A percentile compares a stretch with the other conserved stretches of the same genome.
Evolutionary conservation across 441 rosid genomes (phyloP).

Genomic region (Capsella rubella): DNA sequence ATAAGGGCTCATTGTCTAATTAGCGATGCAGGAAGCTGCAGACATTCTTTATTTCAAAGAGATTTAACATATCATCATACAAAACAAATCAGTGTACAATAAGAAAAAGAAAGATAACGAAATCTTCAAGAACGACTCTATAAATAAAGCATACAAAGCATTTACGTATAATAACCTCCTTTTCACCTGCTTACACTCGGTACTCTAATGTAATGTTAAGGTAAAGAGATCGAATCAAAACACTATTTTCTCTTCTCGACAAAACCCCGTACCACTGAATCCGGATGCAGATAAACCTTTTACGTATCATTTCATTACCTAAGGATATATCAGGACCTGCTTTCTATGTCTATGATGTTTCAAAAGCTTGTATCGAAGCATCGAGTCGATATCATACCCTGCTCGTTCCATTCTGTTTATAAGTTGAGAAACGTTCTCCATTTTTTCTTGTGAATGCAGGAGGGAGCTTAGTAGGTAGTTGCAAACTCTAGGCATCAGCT

Average conservation of each 20-base stretch:
- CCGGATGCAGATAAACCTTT: slow-evolving; percentile 1
- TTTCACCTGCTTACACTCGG: slow-evolving; percentile 19
- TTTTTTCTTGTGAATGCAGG: slow-evolving; percentile 49
- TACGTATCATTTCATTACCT: slow-evolving; percentile 22
- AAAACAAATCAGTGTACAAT: slow-evolving; percentile 38
- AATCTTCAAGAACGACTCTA: slow-evolving; percentile 31
- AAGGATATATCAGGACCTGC: slow-evolving; percentile 32
- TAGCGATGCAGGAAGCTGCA: neutral
- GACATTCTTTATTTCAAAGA: slow-evolving; percentile 40
- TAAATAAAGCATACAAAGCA: slow-evolving; percentile 33
- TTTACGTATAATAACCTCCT: slow-evolving; percentile 36
- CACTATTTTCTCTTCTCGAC: slow-evolving; percentile 18
- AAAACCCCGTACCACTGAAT: neutral
- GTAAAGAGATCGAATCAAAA: slow-evolving; percentile 15
- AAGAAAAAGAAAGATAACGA: neutral
- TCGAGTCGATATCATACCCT: slow-evolving; percentile 67
- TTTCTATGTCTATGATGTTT: slow-evolving; percentile 31
- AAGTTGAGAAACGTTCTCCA: slow-evolving; percentile 52
- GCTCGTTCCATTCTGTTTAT: slow-evolving; percentile 57
- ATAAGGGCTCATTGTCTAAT: neutral
- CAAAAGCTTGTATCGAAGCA: slow-evolving; percentile 50
- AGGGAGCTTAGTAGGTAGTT: slow-evolving; percentile 60
- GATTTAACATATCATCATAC: slow-evolving; percentile 32
- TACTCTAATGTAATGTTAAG: slow-evolving; percentile 23
- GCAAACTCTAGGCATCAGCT: slow-evolving; percentile 60